A percentile compares a stretch with the other conserved stretches of the same genome.
Conservation (phyloP, 176 grass and related monocot genomes). For the Oryza meridionalis region DNA sequence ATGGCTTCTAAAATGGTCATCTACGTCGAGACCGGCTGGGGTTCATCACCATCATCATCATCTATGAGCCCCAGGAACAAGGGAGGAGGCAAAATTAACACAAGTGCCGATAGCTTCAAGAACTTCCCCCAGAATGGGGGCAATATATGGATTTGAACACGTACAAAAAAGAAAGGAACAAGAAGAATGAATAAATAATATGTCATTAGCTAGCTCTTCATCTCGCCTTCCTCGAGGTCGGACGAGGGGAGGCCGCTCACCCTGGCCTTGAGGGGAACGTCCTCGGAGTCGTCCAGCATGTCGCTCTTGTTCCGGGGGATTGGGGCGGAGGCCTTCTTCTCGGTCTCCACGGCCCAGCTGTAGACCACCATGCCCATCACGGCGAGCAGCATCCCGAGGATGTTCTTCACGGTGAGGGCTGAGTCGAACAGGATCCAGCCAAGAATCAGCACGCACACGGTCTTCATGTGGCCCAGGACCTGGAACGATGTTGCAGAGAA, state of each 20-base stretch:
- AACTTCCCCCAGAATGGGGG: neutral
- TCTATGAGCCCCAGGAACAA: constrained; percentile 20
- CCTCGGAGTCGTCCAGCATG: constrained; percentile 62
- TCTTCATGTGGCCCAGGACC: constrained; percentile 95
- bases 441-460: constrained; percentile 78
- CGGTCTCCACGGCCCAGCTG: constrained; percentile 74
- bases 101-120: constrained; percentile 38
- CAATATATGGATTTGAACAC: constrained; percentile 28
- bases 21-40: constrained; percentile 34
- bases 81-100: constrained; percentile 43
- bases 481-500: constrained; percentile 93
- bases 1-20: constrained; percentile 47
- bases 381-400: constrained; percentile 85
- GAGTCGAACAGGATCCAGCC: constrained; percentile 94
- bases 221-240: constrained; percentile 67
- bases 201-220: constrained; percentile 67
- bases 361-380: constrained; percentile 91
- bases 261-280: constrained; percentile 74
- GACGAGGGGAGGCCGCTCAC: constrained; percentile 32
- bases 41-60: constrained; percentile 7
- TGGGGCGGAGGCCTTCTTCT: constrained; percentile 52
- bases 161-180: constrained; percentile 55
- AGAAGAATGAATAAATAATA: constrained; percentile 54
- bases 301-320: constrained; percentile 52
- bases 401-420: constrained; percentile 80